Conservation (phyloP, 345 rosid genomes). For the Eucalyptus paniculata region DNA sequence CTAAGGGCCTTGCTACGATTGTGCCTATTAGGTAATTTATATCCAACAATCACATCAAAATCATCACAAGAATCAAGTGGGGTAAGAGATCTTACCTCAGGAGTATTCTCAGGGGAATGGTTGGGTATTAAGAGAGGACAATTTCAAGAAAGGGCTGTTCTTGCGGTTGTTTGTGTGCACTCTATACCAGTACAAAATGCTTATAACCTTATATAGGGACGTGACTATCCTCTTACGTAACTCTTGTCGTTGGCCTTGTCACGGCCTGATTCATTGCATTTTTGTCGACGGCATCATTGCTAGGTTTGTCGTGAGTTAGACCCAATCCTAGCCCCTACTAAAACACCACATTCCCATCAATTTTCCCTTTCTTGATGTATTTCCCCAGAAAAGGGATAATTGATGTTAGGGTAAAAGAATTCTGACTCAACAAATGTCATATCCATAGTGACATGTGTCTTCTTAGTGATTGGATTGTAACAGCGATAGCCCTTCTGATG, state of each 20-base stretch:
- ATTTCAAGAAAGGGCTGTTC: background rate
- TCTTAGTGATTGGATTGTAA: background rate
- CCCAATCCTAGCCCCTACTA: background rate
- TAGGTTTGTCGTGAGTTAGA: background rate
- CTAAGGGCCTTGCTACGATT: background rate
- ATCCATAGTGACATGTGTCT: background rate
- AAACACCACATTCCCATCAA: background rate
- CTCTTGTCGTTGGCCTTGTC: background rate
- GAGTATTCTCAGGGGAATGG: background rate
- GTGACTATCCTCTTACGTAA: background rate
- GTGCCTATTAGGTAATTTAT: background rate
- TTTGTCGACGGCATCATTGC: accelerated
- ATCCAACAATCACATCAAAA: background rate
- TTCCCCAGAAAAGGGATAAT: background rate
- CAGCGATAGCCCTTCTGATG: background rate
- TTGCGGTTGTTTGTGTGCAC: background rate
- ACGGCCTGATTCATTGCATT: accelerated
- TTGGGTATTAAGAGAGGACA: background rate
- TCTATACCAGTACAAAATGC: no score
- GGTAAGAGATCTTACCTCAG: background rate
- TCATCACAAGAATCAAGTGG: background rate
- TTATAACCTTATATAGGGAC: background rate
- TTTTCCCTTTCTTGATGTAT: background rate
- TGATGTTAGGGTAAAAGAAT: background rate
- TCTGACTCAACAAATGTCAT: background rate